Percentiles rank a stretch among this genome's conserved stretches.
Evolutionary conservation across 148 eudicot species (phyloP).

Genomic region (Diospyros kaki): DNA sequence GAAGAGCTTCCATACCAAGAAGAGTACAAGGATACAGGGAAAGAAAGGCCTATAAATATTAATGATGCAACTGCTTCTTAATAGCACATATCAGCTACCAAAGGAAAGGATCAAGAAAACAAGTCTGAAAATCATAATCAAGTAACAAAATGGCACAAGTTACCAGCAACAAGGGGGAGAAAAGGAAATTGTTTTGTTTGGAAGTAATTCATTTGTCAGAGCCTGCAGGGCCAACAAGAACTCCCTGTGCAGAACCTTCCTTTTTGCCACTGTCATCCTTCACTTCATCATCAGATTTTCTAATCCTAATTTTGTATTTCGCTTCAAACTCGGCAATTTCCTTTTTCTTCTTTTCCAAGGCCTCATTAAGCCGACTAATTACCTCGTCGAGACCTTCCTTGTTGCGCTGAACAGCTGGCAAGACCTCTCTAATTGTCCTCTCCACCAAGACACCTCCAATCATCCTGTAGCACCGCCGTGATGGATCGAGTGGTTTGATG

Average conservation of each 20-base stretch:
- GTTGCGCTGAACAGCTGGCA: slow-evolving; percentile 86
- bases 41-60: too few species aligned
- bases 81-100: too few species aligned
- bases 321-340: slow-evolving; percentile 79
- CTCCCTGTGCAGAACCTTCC: slow-evolving; percentile 91
- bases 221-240: slow-evolving; percentile 88
- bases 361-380: slow-evolving; percentile 66
- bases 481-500: slow-evolving; percentile 76
- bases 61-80: too few species aligned
- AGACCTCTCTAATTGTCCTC: slow-evolving; percentile 82
- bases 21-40: too few species aligned
- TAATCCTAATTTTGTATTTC: slow-evolving; percentile 75
- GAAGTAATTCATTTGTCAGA: slow-evolving; percentile 19
- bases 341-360: slow-evolving; percentile 74
- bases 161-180: background rate
- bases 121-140: background rate
- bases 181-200: background rate
- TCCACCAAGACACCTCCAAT: slow-evolving; percentile 93
- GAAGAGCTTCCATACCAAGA: too few species aligned
- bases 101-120: background rate
- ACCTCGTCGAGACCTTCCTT: slow-evolving; percentile 91
- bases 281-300: slow-evolving; percentile 56
- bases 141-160: too few species aligned
- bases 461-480: slow-evolving; percentile 86
- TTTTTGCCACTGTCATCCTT: slow-evolving; percentile 56